Evolutionary conservation across 306 rosid genomes (phyloP).

Genomic region (Pterocarpus macrocarpus): DNA sequence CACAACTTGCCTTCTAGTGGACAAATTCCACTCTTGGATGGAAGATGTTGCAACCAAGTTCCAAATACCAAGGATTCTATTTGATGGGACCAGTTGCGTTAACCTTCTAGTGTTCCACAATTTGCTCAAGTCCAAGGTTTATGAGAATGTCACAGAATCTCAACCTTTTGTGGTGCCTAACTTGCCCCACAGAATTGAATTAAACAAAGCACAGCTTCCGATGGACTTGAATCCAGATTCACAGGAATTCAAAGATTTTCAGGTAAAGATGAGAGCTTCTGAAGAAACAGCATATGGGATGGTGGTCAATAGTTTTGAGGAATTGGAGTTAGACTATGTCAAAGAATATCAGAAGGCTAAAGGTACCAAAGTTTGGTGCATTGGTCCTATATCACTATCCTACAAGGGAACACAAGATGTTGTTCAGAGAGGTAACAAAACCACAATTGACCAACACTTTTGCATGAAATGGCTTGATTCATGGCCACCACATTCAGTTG

Average conservation of each 20-base stretch:
- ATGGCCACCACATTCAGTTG: conserved; percentile 39
- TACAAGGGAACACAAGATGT: conserved; percentile 43
- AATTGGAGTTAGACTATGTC: conserved; percentile 54
- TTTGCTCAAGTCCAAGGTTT: conserved; percentile 23
- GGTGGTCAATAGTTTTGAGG: conserved; percentile 59
- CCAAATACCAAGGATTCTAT: not conserved
- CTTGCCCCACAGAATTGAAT: conserved; percentile 49
- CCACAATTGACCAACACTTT: conserved; percentile 39
- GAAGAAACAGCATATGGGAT: conserved; percentile 53
- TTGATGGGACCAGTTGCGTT: not conserved
- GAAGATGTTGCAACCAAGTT: not conserved
- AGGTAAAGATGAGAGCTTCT: conserved; percentile 13
- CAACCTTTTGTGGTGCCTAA: conserved; percentile 52
- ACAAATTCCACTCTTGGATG: not conserved
- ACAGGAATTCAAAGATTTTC: not conserved
- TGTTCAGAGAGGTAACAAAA: conserved; percentile 61
- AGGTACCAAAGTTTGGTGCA: conserved; percentile 51
- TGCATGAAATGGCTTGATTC: conserved; percentile 60
- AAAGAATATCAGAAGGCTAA: conserved; percentile 33
- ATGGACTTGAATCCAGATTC: not conserved
- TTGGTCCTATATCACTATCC: conserved; percentile 65
- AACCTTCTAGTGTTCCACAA: not conserved
- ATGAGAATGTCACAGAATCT: not conserved
- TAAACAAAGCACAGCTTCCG: conserved; percentile 50
- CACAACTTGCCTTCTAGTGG: not conserved